phyloP scores from a whole-genome alignment of 2,329 filamentous ascomycete genomes.

The Mollisia scopiformis region DNA sequence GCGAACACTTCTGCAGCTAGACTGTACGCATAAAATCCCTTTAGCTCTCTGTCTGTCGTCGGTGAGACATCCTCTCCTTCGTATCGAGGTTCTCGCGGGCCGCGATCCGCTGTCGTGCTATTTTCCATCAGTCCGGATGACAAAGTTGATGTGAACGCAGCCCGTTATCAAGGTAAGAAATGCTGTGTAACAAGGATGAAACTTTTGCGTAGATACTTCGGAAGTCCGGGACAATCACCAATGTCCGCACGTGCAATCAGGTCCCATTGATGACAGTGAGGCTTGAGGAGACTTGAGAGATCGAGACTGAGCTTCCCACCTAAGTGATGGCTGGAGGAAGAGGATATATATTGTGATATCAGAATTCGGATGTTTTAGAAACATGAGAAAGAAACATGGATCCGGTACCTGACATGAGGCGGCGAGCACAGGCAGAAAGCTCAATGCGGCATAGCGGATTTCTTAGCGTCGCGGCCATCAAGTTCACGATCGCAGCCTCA shows the following conservation, averaged over 20 bases:
- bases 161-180: neutral
- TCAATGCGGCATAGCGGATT: neutral
- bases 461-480: neutral
- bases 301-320: too few relatives aligned
- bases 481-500: neutral
- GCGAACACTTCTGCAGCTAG: conserved; percentile 97
- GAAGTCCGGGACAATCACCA: neutral
- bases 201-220: neutral
- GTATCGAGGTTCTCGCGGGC: conserved; percentile 55
- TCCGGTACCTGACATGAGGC: neutral
- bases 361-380: neutral
- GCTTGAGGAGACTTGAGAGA: neutral
- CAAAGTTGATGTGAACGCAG: neutral
- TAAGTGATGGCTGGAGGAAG: too few relatives aligned
- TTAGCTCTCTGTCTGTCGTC: conserved; percentile 83
- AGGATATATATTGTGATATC: neutral
- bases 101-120: conserved; percentile 15
- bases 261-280: neutral
- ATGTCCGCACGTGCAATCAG: neutral
- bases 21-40: conserved; percentile 93
- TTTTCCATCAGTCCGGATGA: conserved; percentile 23
- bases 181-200: neutral
- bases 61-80: conserved; percentile 81
- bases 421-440: neutral
- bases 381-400: neutral